A percentile compares a stretch with the other conserved stretches of the same genome.
Evolutionary conservation across 805 yeast genomes (phyloP).

Genomic region (Pichia californica): DNA sequence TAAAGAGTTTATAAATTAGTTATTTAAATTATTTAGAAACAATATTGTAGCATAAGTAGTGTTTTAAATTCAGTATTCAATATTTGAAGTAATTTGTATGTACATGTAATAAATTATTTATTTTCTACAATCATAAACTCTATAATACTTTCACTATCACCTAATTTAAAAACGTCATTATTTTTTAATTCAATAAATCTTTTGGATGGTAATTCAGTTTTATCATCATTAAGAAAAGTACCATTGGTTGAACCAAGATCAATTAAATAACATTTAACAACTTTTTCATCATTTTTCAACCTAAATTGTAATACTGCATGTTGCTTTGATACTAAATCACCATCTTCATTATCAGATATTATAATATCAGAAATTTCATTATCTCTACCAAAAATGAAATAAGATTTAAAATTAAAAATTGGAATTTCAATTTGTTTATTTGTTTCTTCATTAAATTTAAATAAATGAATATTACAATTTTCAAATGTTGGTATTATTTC

Average conservation of each 20-base stretch:
- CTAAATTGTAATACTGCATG: slow-evolving; percentile 29
- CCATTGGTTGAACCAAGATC: slow-evolving; percentile 28
- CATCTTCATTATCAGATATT: slow-evolving; percentile 14
- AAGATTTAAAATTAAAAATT: slow-evolving; percentile 21
- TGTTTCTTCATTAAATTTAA: slow-evolving; percentile 6
- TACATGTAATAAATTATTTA: too few species aligned
- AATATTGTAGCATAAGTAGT: too few species aligned
- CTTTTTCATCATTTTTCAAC: background rate
- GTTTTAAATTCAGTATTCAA: too few species aligned
- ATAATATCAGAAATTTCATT: slow-evolving; percentile 16
- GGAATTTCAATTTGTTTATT: slow-evolving; percentile 14
- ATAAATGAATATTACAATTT: slow-evolving; percentile 14
- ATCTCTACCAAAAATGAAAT: slow-evolving; percentile 23
- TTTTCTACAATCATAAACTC: slow-evolving; percentile 22
- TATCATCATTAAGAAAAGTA: slow-evolving; percentile 24
- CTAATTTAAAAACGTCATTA: slow-evolving; percentile 23
- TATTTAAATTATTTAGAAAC: too few species aligned
- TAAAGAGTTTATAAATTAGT: too few species aligned
- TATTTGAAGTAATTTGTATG: too few species aligned
- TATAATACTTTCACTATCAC: slow-evolving; percentile 19
- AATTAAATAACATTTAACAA: slow-evolving; percentile 18
- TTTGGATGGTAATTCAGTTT: slow-evolving; percentile 19
- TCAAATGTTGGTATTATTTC: slow-evolving; percentile 13
- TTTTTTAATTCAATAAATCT: slow-evolving; percentile 22
- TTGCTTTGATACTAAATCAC: slow-evolving; percentile 18